Conservation (phyloP, 148 eudicot species). For the Fagopyrum tataricum region DNA sequence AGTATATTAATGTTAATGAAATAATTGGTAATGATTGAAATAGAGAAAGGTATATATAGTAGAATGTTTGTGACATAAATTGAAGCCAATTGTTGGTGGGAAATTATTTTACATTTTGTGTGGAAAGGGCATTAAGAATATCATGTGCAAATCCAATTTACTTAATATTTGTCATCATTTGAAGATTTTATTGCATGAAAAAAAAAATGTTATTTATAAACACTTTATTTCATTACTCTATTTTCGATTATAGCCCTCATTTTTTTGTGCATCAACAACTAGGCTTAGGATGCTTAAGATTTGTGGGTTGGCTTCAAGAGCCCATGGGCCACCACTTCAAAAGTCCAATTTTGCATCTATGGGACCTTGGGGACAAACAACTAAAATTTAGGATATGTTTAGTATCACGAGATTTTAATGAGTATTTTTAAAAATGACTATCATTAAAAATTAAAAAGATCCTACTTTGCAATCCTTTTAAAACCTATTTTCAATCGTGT, state of each 20-base stretch:
- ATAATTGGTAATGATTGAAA: background rate
- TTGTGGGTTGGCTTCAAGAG: background rate
- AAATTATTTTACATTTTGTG: background rate
- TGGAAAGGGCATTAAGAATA: background rate
- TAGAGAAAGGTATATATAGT: background rate
- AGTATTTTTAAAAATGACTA: too few relatives aligned
- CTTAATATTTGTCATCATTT: background rate
- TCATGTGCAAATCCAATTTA: background rate
- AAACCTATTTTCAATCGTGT: too few relatives aligned
- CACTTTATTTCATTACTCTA: background rate
- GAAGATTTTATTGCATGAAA: background rate
- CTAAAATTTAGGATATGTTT: background rate
- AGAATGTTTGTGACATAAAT: background rate
- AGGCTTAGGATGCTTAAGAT: background rate
- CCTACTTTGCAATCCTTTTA: too few relatives aligned
- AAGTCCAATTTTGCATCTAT: background rate
- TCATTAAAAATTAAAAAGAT: too few relatives aligned
- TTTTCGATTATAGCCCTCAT: background rate
- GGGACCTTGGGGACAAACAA: background rate
- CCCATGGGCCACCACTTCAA: conserved; percentile 11
- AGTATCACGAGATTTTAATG: too few relatives aligned
- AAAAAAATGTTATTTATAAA: background rate
- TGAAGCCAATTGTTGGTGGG: background rate
- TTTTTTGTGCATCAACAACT: background rate
- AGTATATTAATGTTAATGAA: background rate